These are phyloP conservation scores for Trichoderma sp. DNA, from an alignment of 2,329 filamentous ascomycete genomes.

Conservation along the genomic window DNA sequence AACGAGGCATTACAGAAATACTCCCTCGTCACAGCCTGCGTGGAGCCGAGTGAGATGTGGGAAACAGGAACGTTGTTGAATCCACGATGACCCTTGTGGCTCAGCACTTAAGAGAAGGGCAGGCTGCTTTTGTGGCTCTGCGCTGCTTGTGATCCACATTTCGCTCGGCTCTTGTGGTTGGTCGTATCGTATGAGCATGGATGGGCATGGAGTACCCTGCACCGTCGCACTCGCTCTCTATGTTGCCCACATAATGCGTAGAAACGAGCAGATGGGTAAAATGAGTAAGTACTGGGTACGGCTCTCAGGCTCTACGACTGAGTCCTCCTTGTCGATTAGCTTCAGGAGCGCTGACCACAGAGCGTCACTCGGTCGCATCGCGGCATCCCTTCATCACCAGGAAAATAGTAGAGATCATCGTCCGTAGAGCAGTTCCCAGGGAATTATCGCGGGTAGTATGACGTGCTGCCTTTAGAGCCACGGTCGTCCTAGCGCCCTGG, in stretches of 20 bases:
- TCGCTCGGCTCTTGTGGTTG: neutral
- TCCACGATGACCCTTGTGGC: conserved; percentile 11
- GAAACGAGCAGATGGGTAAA: neutral
- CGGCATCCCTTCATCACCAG: neutral
- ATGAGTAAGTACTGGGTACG: neutral
- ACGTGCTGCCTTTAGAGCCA: conserved; percentile 1
- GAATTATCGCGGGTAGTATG: neutral
- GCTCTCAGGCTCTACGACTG: too few species aligned
- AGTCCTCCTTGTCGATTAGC: neutral
- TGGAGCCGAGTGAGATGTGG: conserved; percentile 1
- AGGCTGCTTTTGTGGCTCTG: conserved; percentile 4
- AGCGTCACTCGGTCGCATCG: neutral
- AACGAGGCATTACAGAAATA: conserved; percentile 1
- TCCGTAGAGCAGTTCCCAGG: neutral
- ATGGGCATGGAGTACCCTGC: neutral
- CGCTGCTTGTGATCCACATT: conserved; percentile 9
- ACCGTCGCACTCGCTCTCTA: neutral
- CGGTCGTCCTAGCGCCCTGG: neutral
- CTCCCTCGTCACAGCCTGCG: neutral
- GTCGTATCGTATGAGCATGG: neutral
- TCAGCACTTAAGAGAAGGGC: neutral
- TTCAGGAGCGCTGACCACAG: neutral
- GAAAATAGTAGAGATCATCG: neutral
- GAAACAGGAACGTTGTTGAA: neutral
- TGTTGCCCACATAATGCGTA: neutral